Conservation (phyloP, 805 yeast genomes). For the Clavispora vitiphila region DNA sequence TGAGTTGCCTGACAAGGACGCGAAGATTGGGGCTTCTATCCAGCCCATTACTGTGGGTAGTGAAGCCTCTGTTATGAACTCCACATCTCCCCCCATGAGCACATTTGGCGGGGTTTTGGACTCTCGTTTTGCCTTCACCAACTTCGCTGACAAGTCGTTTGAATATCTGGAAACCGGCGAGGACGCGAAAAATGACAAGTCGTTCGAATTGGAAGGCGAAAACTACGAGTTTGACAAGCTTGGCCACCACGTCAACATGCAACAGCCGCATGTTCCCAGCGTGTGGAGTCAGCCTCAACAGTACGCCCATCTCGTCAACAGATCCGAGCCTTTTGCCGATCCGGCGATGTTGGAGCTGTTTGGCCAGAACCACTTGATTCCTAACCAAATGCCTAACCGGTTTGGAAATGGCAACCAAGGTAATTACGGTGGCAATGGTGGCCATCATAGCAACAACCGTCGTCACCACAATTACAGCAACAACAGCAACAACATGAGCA, state of each 20-base stretch:
- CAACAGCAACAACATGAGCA: constrained; percentile 12
- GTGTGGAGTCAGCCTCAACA: constrained; percentile 17
- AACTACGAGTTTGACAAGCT: background rate
- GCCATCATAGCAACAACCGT: constrained; percentile 1
- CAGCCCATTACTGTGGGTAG: background rate
- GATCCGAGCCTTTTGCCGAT: background rate
- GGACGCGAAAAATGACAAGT: background rate
- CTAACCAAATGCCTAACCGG: background rate
- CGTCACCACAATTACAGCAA: constrained; percentile 6
- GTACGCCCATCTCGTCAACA: background rate
- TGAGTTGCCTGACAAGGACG: constrained; percentile 17
- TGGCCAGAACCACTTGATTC: background rate
- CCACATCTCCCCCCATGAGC: constrained; percentile 16
- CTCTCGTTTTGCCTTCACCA: constrained; percentile 10
- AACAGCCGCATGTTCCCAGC: constrained; percentile 3
- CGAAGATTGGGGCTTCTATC: background rate
- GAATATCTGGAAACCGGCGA: constrained; percentile 1
- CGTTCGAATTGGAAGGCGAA: background rate
- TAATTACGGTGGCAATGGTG: background rate
- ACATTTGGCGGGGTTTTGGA: constrained; percentile 20
- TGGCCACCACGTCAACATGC: background rate
- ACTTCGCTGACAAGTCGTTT: background rate
- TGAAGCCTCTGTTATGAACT: background rate
- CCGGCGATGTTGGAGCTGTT: background rate
- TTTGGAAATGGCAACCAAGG: constrained; percentile 1